Evolutionary conservation across 306 rosid genomes (phyloP).

Genomic region (Ceratonia siliqua): DNA sequence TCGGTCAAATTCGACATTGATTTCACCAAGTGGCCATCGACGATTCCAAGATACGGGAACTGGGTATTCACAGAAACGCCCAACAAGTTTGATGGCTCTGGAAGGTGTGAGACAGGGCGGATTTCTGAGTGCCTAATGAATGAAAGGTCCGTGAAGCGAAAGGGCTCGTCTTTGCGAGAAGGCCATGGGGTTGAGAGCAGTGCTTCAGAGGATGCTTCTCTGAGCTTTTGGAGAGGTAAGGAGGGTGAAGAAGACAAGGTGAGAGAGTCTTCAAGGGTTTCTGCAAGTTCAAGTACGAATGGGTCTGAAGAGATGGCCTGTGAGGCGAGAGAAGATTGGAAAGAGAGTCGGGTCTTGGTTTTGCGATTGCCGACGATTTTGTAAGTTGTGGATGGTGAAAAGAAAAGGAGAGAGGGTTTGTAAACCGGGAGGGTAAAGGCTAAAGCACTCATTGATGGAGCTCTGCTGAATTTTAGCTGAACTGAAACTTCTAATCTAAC

Average conservation of each 20-base stretch:
- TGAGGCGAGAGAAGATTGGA: constrained; percentile 40
- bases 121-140: constrained; percentile 68
- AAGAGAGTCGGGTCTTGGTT: constrained; percentile 38
- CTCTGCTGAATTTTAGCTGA: neutral
- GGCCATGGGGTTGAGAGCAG: constrained; percentile 94
- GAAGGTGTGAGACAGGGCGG: constrained; percentile 56
- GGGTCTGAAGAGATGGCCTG: constrained; percentile 64
- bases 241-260: constrained; percentile 45
- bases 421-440: constrained; percentile 48
- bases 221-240: constrained; percentile 66
- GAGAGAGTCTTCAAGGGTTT: constrained; percentile 77
- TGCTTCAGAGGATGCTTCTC: constrained; percentile 58
- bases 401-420: constrained; percentile 37
- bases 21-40: constrained; percentile 52
- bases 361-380: constrained; percentile 24
- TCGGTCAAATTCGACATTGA: constrained; percentile 36
- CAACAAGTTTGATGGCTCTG: constrained; percentile 10
- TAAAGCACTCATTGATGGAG: constrained; percentile 47
- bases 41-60: constrained; percentile 49
- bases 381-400: constrained; percentile 16
- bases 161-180: constrained; percentile 81
- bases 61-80: constrained; percentile 19
- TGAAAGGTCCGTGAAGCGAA: constrained; percentile 84
- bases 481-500: neutral
- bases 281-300: constrained; percentile 85